Evolutionary conservation across 2,329 filamentous ascomycete genomes (phyloP).

Genomic region (Hymenoscyphus infarciens): DNA sequence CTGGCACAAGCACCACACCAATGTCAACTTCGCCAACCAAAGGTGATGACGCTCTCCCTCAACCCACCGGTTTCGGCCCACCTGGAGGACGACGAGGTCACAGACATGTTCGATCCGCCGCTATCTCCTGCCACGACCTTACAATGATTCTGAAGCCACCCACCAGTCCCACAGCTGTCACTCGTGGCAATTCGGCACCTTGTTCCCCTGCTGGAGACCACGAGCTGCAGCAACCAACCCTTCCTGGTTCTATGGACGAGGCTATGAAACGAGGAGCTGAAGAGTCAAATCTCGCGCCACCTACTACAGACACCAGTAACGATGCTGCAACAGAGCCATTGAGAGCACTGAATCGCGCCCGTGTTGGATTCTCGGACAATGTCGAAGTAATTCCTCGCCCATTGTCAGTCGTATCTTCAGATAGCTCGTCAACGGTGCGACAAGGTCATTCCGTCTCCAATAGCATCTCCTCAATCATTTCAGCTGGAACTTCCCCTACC

Average conservation of each 20-base stretch:
- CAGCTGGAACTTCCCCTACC: constrained; percentile 49
- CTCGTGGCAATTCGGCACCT: constrained; percentile 37
- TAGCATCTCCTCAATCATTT: constrained; percentile 75
- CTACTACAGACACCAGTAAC: constrained; percentile 7
- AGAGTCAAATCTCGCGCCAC: constrained; percentile 9
- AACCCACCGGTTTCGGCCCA: constrained; percentile 46
- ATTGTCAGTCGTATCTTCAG: constrained; percentile 77
- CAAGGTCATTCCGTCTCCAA: constrained; percentile 71
- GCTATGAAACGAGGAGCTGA: constrained; percentile 20
- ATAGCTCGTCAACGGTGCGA: constrained; percentile 69
- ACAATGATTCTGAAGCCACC: constrained; percentile 58
- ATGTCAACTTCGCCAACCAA: constrained; percentile 70
- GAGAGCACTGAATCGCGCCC: constrained; percentile 46
- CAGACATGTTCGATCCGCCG: constrained; percentile 72
- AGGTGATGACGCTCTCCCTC: constrained; percentile 54
- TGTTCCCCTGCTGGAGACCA: constrained; percentile 40
- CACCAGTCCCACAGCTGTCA: constrained; percentile 18
- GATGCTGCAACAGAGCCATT: constrained; percentile 16
- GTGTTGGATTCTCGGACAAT: constrained; percentile 80
- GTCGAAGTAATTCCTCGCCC: constrained; percentile 81
- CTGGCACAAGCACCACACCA: constrained; percentile 40
- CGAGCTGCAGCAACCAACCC: constrained; percentile 17
- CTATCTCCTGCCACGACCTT: constrained; percentile 78
- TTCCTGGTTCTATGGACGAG: constrained; percentile 26
- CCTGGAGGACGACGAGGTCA: constrained; percentile 63